Conservation (phyloP, 129 eudicot genomes). For the Escallonia rubra region DNA sequence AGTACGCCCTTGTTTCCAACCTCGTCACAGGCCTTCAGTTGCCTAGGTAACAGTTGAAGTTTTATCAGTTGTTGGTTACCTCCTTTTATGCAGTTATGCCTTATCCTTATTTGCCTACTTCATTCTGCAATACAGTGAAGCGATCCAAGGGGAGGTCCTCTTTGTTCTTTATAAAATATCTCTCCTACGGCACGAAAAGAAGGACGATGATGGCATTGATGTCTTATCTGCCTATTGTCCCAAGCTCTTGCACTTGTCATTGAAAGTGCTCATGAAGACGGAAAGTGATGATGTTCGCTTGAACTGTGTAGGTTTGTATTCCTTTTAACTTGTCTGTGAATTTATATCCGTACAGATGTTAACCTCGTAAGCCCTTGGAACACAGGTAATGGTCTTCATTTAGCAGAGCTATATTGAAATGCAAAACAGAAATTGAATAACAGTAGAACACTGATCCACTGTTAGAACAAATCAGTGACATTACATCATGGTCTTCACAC, state of each 20-base stretch:
- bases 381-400: no score
- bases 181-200: slow-evolving; percentile 31
- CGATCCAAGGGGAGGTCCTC: slow-evolving; percentile 84
- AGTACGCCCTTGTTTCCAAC: slow-evolving; percentile 60
- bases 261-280: slow-evolving; percentile 82
- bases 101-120: slow-evolving; percentile 9
- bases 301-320: slow-evolving; percentile 76
- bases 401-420: no score
- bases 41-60: slow-evolving; percentile 65
- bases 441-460: no score
- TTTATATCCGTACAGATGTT: no score
- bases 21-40: slow-evolving; percentile 83
- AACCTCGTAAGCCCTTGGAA: no score
- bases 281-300: slow-evolving; percentile 88
- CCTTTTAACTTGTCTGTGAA: slow-evolving; percentile 1
- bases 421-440: no score
- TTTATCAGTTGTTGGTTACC: slow-evolving; percentile 2
- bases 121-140: slow-evolving; percentile 49
- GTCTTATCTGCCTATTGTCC: slow-evolving; percentile 41
- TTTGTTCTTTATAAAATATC: slow-evolving; percentile 71
- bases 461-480: no score
- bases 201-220: slow-evolving; percentile 43
- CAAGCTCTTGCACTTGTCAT: slow-evolving; percentile 57
- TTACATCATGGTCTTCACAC: no score
- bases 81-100: slow-evolving; percentile 7